A percentile compares a stretch with the other conserved stretches of the same genome.
These are phyloP conservation scores for Candida gorgasii DNA, from an alignment of 805 yeast genomes.

Conservation along the genomic window DNA sequence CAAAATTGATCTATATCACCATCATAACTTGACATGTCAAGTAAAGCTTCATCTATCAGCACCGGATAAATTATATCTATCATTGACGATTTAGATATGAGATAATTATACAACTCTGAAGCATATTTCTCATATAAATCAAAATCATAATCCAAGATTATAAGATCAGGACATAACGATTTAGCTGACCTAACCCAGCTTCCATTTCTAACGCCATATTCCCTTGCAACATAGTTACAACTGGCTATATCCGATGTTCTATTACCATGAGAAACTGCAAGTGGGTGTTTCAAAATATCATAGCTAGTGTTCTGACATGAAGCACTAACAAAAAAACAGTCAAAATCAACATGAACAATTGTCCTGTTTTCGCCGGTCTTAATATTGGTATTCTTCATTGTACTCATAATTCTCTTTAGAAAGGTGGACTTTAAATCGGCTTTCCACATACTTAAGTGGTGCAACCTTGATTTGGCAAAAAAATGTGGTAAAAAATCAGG, in stretches of 20 bases:
- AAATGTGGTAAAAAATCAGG: conserved; percentile 73
- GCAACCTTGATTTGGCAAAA: conserved; percentile 81
- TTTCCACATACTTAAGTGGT: conserved; percentile 88
- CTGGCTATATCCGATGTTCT: conserved; percentile 80
- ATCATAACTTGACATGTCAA: conserved; percentile 52
- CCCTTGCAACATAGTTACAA: conserved; percentile 85
- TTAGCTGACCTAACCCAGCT: conserved; percentile 82
- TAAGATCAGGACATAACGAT: conserved; percentile 63
- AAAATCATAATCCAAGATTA: conserved; percentile 71
- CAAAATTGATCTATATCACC: conserved; percentile 21
- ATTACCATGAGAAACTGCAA: conserved; percentile 65
- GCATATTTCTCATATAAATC: conserved; percentile 69
- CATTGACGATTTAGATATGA: conserved; percentile 45
- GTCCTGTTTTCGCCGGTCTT: conserved; percentile 19
- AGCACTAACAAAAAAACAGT: conserved; percentile 89
- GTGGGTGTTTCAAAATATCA: conserved; percentile 51
- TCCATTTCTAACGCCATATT: conserved; percentile 79
- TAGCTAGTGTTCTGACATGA: conserved; percentile 62
- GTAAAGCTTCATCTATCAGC: conserved; percentile 88
- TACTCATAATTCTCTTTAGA: conserved; percentile 45
- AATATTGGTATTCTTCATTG: background rate
- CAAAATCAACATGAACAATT: conserved; percentile 86
- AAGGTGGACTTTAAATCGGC: conserved; percentile 66
- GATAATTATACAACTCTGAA: conserved; percentile 58
- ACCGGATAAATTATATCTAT: conserved; percentile 69